Conservation (phyloP, 2,329 filamentous ascomycete species). For the Lecanicillium sp. region DNA sequence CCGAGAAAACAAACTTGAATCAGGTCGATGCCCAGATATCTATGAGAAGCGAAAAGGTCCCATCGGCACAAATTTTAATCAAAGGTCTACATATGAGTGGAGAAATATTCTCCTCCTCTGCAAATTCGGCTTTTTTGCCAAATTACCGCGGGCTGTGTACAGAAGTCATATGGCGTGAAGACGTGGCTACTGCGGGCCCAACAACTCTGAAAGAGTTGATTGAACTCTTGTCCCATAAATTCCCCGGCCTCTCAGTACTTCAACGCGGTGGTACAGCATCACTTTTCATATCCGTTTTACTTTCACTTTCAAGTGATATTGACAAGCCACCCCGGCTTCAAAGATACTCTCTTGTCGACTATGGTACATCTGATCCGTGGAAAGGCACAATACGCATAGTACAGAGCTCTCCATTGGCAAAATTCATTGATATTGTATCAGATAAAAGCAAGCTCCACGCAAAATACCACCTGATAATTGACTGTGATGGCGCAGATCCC, state of each 20-base stretch:
- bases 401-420: no score
- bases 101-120: slow-evolving; percentile 21
- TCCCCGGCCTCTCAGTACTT: slow-evolving; percentile 28
- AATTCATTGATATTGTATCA: no score
- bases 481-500: no score
- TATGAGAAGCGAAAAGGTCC: slow-evolving; percentile 29
- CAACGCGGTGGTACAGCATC: slow-evolving; percentile 24
- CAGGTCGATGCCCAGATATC: slow-evolving; percentile 33
- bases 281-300: slow-evolving; percentile 17
- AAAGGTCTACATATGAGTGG: slow-evolving; percentile 35
- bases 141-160: slow-evolving; percentile 41
- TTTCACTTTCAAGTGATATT: slow-evolving; percentile 13
- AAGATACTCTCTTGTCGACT: slow-evolving; percentile 22
- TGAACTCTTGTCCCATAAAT: slow-evolving; percentile 28
- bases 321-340: slow-evolving; percentile 23
- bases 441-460: no score
- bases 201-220: slow-evolving; percentile 19
- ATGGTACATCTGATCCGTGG: slow-evolving; percentile 6
- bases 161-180: slow-evolving; percentile 37
- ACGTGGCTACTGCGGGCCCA: slow-evolving; percentile 19
- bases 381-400: slow-evolving; percentile 7
- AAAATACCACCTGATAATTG: no score
- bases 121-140: slow-evolving; percentile 31
- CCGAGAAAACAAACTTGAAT: slow-evolving; percentile 23
- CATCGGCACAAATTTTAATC: slow-evolving; percentile 29